Percentiles rank a stretch among this genome's conserved stretches.
Evolutionary conservation across 805 yeast species (phyloP).

Genomic region (Candida boleticola): DNA sequence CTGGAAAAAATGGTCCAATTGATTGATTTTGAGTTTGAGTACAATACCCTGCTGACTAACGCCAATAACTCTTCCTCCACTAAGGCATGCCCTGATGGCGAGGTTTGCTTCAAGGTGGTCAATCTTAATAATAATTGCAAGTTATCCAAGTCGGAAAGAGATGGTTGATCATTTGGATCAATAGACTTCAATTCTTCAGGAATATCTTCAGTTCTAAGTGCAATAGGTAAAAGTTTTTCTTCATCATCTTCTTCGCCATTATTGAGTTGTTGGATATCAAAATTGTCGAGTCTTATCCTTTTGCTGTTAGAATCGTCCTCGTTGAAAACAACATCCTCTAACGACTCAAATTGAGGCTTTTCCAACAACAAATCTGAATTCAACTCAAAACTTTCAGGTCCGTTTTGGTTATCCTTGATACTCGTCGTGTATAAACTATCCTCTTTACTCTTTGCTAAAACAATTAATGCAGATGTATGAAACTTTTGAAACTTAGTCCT

Average conservation of each 20-base stretch:
- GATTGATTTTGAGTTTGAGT: slow-evolving; percentile 43
- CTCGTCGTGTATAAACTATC: slow-evolving; percentile 18
- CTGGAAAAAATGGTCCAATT: slow-evolving; percentile 80
- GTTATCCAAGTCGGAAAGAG: slow-evolving; percentile 64
- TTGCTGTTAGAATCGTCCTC: slow-evolving; percentile 34
- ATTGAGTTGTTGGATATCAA: background rate
- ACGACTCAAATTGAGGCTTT: slow-evolving; percentile 64
- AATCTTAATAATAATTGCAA: slow-evolving; percentile 72
- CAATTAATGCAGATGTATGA: slow-evolving; percentile 70
- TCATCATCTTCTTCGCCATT: slow-evolving; percentile 13
- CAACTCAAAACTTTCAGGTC: slow-evolving; percentile 59
- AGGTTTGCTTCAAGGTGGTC: slow-evolving; percentile 58
- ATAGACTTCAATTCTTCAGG: slow-evolving; percentile 51
- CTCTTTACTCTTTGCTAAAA: slow-evolving; percentile 60
- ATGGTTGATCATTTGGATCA: slow-evolving; percentile 84
- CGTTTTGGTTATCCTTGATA: slow-evolving; percentile 14
- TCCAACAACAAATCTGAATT: slow-evolving; percentile 80
- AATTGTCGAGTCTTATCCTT: slow-evolving; percentile 40
- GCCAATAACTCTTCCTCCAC: slow-evolving; percentile 85
- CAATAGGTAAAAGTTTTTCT: slow-evolving; percentile 58
- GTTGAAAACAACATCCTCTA: slow-evolving; percentile 44
- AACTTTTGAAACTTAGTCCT: slow-evolving; percentile 78
- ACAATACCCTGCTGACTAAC: slow-evolving; percentile 66
- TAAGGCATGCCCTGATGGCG: slow-evolving; percentile 69
- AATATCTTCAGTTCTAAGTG: slow-evolving; percentile 58